phyloP scores from a whole-genome alignment of 495 filamentous ascomycete species.

The Neurospora sp. region DNA sequence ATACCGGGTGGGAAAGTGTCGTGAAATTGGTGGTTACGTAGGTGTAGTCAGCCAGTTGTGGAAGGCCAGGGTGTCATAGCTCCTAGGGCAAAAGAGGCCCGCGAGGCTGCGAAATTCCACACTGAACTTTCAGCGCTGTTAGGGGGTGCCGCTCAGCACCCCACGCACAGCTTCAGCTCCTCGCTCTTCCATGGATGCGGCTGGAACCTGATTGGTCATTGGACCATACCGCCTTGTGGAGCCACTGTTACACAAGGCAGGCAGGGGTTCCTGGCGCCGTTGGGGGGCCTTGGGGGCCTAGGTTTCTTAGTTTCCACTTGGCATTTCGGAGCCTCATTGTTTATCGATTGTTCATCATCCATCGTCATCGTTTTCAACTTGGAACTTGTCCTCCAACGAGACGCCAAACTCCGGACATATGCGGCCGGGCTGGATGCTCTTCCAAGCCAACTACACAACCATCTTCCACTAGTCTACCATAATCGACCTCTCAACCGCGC shows the following conservation, averaged over 20 bases:
- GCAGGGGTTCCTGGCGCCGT: neutral
- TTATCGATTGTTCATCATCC: neutral
- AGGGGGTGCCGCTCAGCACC: neutral
- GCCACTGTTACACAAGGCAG: neutral
- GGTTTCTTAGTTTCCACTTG: neutral
- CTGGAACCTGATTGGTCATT: neutral
- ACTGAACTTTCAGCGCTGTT: neutral
- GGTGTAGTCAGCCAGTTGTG: neutral
- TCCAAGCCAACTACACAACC: neutral
- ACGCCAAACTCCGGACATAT: neutral
- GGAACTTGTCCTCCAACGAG: neutral
- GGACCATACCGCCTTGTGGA: neutral
- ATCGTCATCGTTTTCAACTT: neutral
- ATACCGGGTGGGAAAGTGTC: neutral
- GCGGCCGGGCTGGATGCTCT: neutral
- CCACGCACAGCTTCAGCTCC: neutral
- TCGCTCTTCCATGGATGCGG: neutral
- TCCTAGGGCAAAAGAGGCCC: neutral
- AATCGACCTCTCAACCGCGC: neutral
- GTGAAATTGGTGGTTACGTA: neutral
- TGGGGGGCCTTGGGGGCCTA: neutral
- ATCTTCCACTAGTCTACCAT: neutral
- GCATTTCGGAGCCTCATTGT: neutral
- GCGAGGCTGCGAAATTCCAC: neutral
- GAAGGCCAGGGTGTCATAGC: slow-evolving; percentile 10